Conservation (phyloP, 768 basidiomycete species). For the Wakefieldia striispora region DNA sequence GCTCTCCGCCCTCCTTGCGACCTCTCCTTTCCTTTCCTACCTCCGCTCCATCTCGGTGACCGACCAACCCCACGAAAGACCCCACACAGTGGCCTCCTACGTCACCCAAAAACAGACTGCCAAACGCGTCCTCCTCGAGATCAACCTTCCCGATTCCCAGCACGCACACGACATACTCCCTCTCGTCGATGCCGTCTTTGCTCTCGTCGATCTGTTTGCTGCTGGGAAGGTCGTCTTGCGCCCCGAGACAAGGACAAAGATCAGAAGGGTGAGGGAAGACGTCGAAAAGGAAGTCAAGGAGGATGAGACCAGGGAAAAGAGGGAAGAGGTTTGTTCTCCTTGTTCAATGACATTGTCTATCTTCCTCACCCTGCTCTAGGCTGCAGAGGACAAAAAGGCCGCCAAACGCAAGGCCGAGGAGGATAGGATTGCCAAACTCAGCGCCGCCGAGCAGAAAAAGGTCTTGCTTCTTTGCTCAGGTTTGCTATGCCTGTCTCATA, state of each 20-base stretch:
- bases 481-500: slow-evolving; percentile 1
- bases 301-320: slow-evolving; percentile 63
- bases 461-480: slow-evolving; percentile 31
- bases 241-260: slow-evolving; percentile 80
- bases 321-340: slow-evolving; percentile 55
- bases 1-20: slow-evolving; percentile 56
- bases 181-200: slow-evolving; percentile 68
- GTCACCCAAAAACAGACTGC: slow-evolving; percentile 42
- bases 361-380: slow-evolving; percentile 29
- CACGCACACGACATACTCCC: slow-evolving; percentile 46
- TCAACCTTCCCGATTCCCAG: slow-evolving; percentile 52
- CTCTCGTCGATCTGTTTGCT: slow-evolving; percentile 67
- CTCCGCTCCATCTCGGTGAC: slow-evolving; percentile 89
- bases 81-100: slow-evolving; percentile 47
- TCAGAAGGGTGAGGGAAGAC: slow-evolving; percentile 71
- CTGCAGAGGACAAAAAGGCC: slow-evolving; percentile 64
- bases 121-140: slow-evolving; percentile 73
- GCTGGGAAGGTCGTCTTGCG: slow-evolving; percentile 52
- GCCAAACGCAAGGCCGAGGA: slow-evolving; percentile 74
- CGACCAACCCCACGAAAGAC: slow-evolving; percentile 79
- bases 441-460: slow-evolving; percentile 82
- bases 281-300: slow-evolving; percentile 66
- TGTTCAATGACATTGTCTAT: not conserved
- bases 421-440: slow-evolving; percentile 69
- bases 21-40: slow-evolving; percentile 65